Evolutionary conservation across 306 rosid species (phyloP), one percentile per base, ranked within the genome.

Genomic region (Glycine soja): DNA sequence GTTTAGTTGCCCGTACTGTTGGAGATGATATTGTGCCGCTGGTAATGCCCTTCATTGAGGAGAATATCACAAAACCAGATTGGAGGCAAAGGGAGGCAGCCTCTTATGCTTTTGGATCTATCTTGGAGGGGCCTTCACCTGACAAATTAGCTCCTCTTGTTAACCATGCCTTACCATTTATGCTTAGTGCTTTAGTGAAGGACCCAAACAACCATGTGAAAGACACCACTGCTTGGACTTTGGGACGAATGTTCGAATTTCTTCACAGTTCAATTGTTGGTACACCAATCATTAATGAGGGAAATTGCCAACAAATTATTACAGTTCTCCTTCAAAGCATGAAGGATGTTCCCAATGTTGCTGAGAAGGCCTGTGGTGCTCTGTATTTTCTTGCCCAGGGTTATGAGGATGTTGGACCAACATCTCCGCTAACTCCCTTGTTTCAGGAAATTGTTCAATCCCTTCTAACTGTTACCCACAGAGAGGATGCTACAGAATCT

Each of bases 11-110:
- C 43, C 87, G 97, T 16, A 89, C 98, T 2, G 94, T 90, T 67
- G 98, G 97, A 83, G 95, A 94, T 82, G 97, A 91, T 83, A 80
- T 90, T 36, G 98, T 92, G 70, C 91, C 93, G 0, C 90, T 94
- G 72, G 95, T 94, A 69, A 85, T 94, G 90, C 97, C 98, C 59
- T 94, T 92, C 82, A 92, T 94, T 51, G 90, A 94, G 87, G 97
- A 90, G 87, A 94, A 94, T 84, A 85, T 94, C 53, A 88, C 95
- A 48, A 91, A 90, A 86, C 89, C 95, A 50, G 98, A 90, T 82
- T 94, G 98, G 98, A 92, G 98, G 82, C 98, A 90, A 73, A 89
- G 98, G 80, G 98, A 94, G 85, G 97, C 98, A 10, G 97, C 97
- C 58, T 90, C 95, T 1, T 94, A 94, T 89, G 97, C 98, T 2